These are phyloP conservation scores for Mortierella sp. DNA, from an alignment of 371 early-diverging fungal species.

Conservation along the genomic window DNA sequence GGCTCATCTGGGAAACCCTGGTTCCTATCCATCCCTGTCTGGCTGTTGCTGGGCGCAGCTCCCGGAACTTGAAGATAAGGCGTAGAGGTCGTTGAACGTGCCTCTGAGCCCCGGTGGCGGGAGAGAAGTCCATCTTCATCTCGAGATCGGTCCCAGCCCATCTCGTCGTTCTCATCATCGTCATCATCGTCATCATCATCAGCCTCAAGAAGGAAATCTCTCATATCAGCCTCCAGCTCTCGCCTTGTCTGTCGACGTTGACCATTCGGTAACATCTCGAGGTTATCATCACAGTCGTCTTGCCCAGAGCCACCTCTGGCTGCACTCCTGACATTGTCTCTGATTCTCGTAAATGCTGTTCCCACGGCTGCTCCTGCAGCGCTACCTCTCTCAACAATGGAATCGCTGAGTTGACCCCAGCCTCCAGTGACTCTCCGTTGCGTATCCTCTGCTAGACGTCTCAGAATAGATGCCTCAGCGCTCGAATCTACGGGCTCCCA, in stretches of 20 bases:
- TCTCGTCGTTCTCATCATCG: slow-evolving; percentile 13
- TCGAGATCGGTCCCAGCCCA: slow-evolving; percentile 15
- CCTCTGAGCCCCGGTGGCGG: slow-evolving; percentile 15
- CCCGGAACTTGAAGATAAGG: not conserved
- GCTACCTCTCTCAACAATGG: slow-evolving; percentile 45
- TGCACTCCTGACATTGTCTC: slow-evolving; percentile 43
- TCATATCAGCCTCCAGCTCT: slow-evolving; percentile 50
- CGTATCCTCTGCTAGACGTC: slow-evolving; percentile 46
- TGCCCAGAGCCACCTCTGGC: slow-evolving; percentile 10
- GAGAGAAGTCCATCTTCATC: slow-evolving; percentile 50
- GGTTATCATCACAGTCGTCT: slow-evolving; percentile 51
- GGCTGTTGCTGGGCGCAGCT: not conserved
- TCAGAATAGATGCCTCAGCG: slow-evolving; percentile 46
- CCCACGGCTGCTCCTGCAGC: slow-evolving; percentile 47
- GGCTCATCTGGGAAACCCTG: slow-evolving; percentile 43
- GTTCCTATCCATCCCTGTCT: not conserved
- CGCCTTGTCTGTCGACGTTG: slow-evolving; percentile 38
- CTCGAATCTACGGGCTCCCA: slow-evolving; percentile 54
- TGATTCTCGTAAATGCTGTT: slow-evolving; percentile 45
- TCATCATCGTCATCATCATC: slow-evolving; percentile 48
- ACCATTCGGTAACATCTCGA: slow-evolving; percentile 52
- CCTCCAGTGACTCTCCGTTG: slow-evolving; percentile 48
- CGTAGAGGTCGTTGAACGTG: slow-evolving; percentile 3
- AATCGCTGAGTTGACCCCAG: slow-evolving; percentile 49
- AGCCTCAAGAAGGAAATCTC: slow-evolving; percentile 45